Evolutionary conservation across 2,329 filamentous ascomycete species (phyloP).

Genomic region (Aspergillus arachidicola): DNA sequence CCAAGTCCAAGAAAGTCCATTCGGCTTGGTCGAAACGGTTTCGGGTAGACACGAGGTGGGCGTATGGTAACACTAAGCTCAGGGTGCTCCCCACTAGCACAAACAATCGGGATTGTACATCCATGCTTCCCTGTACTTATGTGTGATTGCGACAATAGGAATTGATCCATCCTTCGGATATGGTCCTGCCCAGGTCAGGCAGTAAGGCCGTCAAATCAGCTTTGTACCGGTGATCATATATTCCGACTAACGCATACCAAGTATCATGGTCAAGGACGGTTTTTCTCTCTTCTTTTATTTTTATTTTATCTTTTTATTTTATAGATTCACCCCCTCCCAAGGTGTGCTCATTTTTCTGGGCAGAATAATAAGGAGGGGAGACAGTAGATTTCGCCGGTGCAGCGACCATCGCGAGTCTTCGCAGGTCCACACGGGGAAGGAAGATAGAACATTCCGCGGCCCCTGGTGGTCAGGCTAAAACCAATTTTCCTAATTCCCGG

Average conservation of each 20-base stretch:
- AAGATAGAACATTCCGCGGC: conserved; percentile 23
- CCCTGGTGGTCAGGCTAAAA: conserved; percentile 20
- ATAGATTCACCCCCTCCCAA: too few species aligned
- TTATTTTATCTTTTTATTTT: too few species aligned
- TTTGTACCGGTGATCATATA: background rate
- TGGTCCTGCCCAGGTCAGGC: background rate
- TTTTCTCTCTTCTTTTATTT: background rate
- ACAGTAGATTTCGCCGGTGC: background rate
- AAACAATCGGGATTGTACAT: conserved; percentile 2
- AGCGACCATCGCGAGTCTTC: background rate
- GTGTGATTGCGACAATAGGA: background rate
- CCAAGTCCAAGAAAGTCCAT: background rate
- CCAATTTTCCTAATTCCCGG: conserved; percentile 24
- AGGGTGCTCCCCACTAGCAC: conserved; percentile 12
- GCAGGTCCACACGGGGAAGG: conserved; percentile 17
- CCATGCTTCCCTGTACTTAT: background rate
- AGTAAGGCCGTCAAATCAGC: background rate
- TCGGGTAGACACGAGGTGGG: conserved; percentile 26
- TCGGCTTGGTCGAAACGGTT: conserved; percentile 11
- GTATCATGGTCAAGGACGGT: background rate
- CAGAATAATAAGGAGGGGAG: background rate
- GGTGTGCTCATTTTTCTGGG: background rate
- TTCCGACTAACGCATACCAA: background rate
- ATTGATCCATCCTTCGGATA: background rate
- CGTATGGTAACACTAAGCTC: conserved; percentile 30